These are phyloP conservation scores for Smallanthus sonchifolius DNA, from an alignment of 129 eudicot species.

Conservation along the genomic window DNA sequence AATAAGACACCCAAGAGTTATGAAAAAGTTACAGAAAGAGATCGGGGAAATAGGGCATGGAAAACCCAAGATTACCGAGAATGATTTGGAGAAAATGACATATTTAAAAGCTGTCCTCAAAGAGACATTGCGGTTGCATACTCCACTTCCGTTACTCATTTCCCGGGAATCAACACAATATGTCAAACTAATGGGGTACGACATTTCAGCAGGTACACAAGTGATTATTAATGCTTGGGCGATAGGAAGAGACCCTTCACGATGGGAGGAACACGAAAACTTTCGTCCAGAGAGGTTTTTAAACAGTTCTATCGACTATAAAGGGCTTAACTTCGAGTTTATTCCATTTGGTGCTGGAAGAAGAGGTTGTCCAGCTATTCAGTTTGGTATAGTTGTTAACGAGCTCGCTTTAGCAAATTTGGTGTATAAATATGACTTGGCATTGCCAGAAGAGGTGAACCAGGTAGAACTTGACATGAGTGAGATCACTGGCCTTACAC, in stretches of 20 bases:
- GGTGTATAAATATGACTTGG: constrained; percentile 38
- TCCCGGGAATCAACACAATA: constrained; percentile 43
- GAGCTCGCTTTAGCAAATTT: constrained; percentile 47
- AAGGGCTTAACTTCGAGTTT: constrained; percentile 44
- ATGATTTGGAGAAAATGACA: constrained; percentile 45
- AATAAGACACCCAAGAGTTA: constrained; percentile 37
- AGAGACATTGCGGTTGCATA: constrained; percentile 44
- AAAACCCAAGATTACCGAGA: constrained; percentile 28
- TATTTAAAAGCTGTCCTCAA: constrained; percentile 55
- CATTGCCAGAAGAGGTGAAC: constrained; percentile 28
- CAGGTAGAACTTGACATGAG: constrained; percentile 44
- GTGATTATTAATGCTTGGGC: too few relatives aligned
- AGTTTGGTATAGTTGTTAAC: constrained; percentile 32
- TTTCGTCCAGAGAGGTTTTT: constrained; percentile 62
- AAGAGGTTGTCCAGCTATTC: constrained; percentile 57
- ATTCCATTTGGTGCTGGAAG: constrained; percentile 66
- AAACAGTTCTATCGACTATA: constrained; percentile 28
- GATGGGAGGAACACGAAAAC: constrained; percentile 51
- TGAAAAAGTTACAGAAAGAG: constrained; percentile 43
- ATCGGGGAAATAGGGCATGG: constrained; percentile 25
- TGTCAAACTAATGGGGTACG: not conserved
- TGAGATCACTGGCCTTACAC: constrained; percentile 31
- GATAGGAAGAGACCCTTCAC: constrained; percentile 28
- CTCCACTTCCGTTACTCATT: constrained; percentile 41
- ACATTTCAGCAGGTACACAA: too few relatives aligned